Percentiles rank a stretch among this genome's conserved stretches.
These are phyloP conservation scores for Thalassiosira oceanica DNA, from an alignment of 352 stramenopile species.

Conservation along the genomic window DNA sequence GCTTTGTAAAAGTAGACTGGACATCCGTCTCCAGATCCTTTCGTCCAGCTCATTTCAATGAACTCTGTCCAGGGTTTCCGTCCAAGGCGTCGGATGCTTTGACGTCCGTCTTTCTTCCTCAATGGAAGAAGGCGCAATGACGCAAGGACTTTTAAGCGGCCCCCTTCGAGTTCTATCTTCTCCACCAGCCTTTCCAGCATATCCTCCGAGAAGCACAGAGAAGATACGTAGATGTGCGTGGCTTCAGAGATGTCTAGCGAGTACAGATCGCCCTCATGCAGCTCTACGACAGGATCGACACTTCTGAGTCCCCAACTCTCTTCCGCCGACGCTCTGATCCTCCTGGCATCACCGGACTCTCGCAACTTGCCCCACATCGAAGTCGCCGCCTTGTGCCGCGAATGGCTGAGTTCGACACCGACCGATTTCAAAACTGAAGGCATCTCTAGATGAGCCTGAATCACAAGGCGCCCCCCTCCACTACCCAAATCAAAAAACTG, in stretches of 20 bases:
- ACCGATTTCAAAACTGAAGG: constrained; percentile 29
- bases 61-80: constrained; percentile 35
- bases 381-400: constrained; percentile 43
- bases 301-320: constrained; percentile 14
- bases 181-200: constrained; percentile 49
- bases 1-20: constrained; percentile 56
- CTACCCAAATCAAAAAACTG: constrained; percentile 60
- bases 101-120: constrained; percentile 2
- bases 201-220: constrained; percentile 55
- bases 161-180: constrained; percentile 37
- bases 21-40: constrained; percentile 29
- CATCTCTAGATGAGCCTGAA: constrained; percentile 54
- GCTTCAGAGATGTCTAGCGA: constrained; percentile 49
- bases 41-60: constrained; percentile 65
- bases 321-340: constrained; percentile 27
- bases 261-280: constrained; percentile 57
- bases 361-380: constrained; percentile 18
- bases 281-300: constrained; percentile 28
- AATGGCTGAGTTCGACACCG: constrained; percentile 54
- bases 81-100: constrained; percentile 13
- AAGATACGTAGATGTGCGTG: constrained; percentile 65
- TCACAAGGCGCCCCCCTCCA: constrained; percentile 52
- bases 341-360: constrained; percentile 9
- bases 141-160: constrained; percentile 52
- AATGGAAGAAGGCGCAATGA: constrained; percentile 40